phyloP scores from a whole-genome alignment of 768 basidiomycete species.

The Kwoniella sp. region DNA sequence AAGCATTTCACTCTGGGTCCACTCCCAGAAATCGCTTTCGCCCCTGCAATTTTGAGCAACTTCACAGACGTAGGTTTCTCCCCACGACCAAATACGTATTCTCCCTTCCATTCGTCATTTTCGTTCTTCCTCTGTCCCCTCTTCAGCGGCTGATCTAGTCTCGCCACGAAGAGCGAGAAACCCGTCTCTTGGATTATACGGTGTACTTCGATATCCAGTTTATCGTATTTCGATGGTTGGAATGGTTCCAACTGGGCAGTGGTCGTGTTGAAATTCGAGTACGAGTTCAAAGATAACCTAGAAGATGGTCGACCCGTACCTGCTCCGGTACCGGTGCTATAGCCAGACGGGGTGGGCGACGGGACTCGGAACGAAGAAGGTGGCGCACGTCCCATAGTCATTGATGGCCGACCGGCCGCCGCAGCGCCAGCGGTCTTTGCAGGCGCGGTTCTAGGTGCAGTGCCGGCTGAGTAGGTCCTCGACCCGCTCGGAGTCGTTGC shows the following conservation, averaged over 20 bases:
- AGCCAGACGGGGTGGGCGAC: conserved; percentile 36
- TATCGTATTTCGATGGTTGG: conserved; percentile 39
- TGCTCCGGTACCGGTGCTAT: not conserved
- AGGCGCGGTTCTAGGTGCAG: conserved; percentile 8
- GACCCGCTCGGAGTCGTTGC: conserved; percentile 11
- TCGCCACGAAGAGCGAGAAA: conserved; percentile 34
- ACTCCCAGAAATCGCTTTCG: not conserved
- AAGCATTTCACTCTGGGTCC: conserved; percentile 25
- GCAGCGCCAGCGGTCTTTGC: not conserved
- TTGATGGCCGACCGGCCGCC: not conserved
- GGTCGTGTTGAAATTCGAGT: conserved; percentile 7
- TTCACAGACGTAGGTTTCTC: conserved; percentile 35
- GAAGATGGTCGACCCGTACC: conserved; percentile 29
- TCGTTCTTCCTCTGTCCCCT: conserved; percentile 37
- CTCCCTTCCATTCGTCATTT: conserved; percentile 51
- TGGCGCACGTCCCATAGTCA: conserved; percentile 18
- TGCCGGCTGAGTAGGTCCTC: not conserved
- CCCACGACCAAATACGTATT: conserved; percentile 46
- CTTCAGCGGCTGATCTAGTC: conserved; percentile 39
- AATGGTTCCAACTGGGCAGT: conserved; percentile 31
- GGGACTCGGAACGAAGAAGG: conserved; percentile 41
- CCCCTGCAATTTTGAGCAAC: conserved; percentile 33
- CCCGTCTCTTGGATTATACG: conserved; percentile 21
- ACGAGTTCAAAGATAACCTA: conserved; percentile 26
- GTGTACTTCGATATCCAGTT: conserved; percentile 34